Conservation (phyloP, 1,284 basidiomycete genomes). For the Cerrena zonata region DNA sequence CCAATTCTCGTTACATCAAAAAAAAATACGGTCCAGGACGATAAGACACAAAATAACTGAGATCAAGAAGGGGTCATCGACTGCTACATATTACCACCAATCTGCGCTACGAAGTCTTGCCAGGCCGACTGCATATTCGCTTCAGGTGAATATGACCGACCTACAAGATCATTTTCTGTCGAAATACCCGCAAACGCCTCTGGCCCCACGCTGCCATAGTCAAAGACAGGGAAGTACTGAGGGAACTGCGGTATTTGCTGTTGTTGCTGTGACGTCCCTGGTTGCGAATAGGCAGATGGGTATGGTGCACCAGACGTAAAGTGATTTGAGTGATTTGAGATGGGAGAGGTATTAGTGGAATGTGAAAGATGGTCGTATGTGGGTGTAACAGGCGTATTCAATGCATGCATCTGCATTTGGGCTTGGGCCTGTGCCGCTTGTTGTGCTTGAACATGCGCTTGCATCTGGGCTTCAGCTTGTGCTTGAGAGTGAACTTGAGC, state of each 20-base stretch:
- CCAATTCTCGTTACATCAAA: background rate
- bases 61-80: background rate
- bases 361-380: conserved; percentile 6
- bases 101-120: conserved; percentile 36
- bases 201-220: conserved; percentile 28
- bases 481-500: conserved; percentile 11
- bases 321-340: conserved; percentile 3
- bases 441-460: conserved; percentile 4
- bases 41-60: background rate
- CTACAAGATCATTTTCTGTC: conserved; percentile 20
- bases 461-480: conserved; percentile 7
- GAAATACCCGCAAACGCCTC: conserved; percentile 16
- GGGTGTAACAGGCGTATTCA: conserved; percentile 18
- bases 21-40: background rate
- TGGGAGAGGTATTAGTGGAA: conserved; percentile 5
- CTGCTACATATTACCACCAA: conserved; percentile 20
- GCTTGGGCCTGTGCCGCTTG: conserved; percentile 11
- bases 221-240: conserved; percentile 66
- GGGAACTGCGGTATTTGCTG: conserved; percentile 60
- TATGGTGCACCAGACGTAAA: conserved; percentile 3
- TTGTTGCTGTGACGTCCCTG: conserved; percentile 14
- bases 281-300: conserved; percentile 7
- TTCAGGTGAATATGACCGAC: conserved; percentile 28
- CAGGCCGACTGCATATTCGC: conserved; percentile 31
- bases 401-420: conserved; percentile 7